Percentiles rank a stretch among this genome's conserved stretches.
phyloP scores from a whole-genome alignment of 2,329 filamentous ascomycete genomes.

The Penicillium sp. region DNA sequence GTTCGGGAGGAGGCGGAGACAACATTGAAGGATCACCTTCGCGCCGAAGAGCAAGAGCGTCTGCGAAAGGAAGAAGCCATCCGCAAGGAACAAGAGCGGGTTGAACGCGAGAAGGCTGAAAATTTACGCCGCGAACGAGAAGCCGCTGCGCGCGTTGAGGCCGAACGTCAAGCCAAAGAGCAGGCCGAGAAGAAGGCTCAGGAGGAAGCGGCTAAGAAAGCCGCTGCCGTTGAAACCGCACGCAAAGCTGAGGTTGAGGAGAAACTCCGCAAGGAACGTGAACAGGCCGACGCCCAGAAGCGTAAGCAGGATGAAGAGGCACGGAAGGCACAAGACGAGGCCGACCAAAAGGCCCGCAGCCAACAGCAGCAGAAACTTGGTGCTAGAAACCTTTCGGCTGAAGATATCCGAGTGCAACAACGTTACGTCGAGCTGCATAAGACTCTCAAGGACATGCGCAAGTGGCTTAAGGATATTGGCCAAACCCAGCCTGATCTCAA shows the following conservation, averaged over 20 bases:
- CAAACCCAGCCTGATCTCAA: constrained; percentile 60
- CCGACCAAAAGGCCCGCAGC: constrained; percentile 29
- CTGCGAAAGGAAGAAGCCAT: constrained; percentile 37
- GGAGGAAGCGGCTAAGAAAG: constrained; percentile 33
- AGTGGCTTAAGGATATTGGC: constrained; percentile 54
- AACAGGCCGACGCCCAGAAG: constrained; percentile 32
- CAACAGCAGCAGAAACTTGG: constrained; percentile 32
- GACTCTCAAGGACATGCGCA: constrained; percentile 61
- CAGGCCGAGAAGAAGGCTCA: constrained; percentile 33
- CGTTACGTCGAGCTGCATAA: constrained; percentile 61
- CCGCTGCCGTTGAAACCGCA: constrained; percentile 34
- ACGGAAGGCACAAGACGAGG: constrained; percentile 30
- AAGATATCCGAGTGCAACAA: constrained; percentile 45
- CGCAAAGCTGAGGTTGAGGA: constrained; percentile 41
- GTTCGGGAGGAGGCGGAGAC: constrained; percentile 58
- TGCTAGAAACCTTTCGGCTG: constrained; percentile 27
- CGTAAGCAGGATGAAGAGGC: constrained; percentile 33
- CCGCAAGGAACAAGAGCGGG: constrained; percentile 34
- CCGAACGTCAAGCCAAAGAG: constrained; percentile 46
- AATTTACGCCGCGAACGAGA: constrained; percentile 34
- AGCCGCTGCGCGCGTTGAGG: constrained; percentile 39
- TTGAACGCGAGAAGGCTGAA: constrained; percentile 35
- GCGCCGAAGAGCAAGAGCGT: constrained; percentile 40
- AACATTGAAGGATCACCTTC: constrained; percentile 50
- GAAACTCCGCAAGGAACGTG: constrained; percentile 33